Evolutionary conservation across 345 rosid genomes (phyloP), one percentile per base, ranked within the genome.

Genomic region (Laguncularia racemosa): DNA sequence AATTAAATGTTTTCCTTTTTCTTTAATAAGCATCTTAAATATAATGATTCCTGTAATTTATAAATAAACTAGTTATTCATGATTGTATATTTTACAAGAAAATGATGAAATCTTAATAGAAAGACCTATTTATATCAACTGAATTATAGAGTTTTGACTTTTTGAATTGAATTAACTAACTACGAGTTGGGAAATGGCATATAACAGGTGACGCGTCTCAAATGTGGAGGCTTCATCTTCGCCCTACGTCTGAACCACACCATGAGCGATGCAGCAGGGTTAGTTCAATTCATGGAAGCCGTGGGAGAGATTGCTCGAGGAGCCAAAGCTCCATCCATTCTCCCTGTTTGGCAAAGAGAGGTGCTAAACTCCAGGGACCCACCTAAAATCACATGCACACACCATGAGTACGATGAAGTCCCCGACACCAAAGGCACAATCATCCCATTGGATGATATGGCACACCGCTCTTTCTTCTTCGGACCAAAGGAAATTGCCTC

Each of bases 401-500:
- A 81, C 67, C 74, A 52, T 0, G 84, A 81, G 59, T 81, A 78
- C 21, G 89, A 76, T 4, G 65, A 59, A n/a, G 68, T 78, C 1
- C 60, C 49, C 44, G 77, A 49, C 44, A 60, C 62, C 12, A 64
- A 62, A 3, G 65, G 69, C 59, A 46, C 66, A 14, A 61, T 68
- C 20, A 61, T 72, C 38, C 61, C 62, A 0, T 56, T 50, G 15
- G 66, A 62, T 6, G 61, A 59, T 55, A 66, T 78, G 67, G 66
- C 53, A 16, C 75, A 56, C 17, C 80, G 77, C 15, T 81, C 84
- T 16, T 84, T 84, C 76, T 81, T 81, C 61, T 74, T 84, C 19
- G 81, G 82, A 1, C 18, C 69, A 0, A 20, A 46, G 0, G 81
- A 84, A 44, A 13, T 84, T 16, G 20, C 80, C 1, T 71, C 74